A percentile compares a stretch with the other conserved stretches of the same genome.
Evolutionary conservation across 306 rosid genomes (phyloP).

Genomic region (Vicia villosa): DNA sequence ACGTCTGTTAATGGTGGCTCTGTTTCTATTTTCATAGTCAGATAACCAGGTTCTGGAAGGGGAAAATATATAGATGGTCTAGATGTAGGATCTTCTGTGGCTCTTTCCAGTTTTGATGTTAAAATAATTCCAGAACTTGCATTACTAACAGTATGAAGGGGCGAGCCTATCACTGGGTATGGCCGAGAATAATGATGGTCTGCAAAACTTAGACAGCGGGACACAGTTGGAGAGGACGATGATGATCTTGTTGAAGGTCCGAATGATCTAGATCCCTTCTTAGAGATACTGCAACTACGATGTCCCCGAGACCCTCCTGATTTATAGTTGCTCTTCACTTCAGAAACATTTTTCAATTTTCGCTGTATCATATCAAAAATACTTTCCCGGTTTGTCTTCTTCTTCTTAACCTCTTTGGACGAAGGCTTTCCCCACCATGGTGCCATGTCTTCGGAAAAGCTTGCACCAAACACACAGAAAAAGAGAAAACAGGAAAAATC

Average conservation of each 20-base stretch:
- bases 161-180: conserved; percentile 62
- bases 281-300: conserved; percentile 50
- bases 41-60: conserved; percentile 65
- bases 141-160: conserved; percentile 51
- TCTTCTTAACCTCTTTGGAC: conserved; percentile 75
- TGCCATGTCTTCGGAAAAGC: conserved; percentile 55
- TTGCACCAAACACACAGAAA: conserved; percentile 15
- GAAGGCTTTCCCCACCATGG: conserved; percentile 91
- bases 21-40: conserved; percentile 56
- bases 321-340: conserved; percentile 52
- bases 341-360: conserved; percentile 66
- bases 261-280: conserved; percentile 65
- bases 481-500: conserved; percentile 16
- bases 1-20: conserved; percentile 43
- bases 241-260: conserved; percentile 62
- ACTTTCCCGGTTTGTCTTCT: conserved; percentile 69
- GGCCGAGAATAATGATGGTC: conserved; percentile 68
- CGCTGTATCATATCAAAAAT: conserved; percentile 66
- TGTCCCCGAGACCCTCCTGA: conserved; percentile 58
- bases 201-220: conserved; percentile 80
- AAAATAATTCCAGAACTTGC: conserved; percentile 57
- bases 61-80: conserved; percentile 55
- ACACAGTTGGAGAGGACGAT: conserved; percentile 62
- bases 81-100: conserved; percentile 41
- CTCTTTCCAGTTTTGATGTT: conserved; percentile 55